A percentile compares a stretch with the other conserved stretches of the same genome.
phyloP scores from a whole-genome alignment of 2,329 filamentous ascomycete genomes.

The Aspergillus pseudotamarii region DNA sequence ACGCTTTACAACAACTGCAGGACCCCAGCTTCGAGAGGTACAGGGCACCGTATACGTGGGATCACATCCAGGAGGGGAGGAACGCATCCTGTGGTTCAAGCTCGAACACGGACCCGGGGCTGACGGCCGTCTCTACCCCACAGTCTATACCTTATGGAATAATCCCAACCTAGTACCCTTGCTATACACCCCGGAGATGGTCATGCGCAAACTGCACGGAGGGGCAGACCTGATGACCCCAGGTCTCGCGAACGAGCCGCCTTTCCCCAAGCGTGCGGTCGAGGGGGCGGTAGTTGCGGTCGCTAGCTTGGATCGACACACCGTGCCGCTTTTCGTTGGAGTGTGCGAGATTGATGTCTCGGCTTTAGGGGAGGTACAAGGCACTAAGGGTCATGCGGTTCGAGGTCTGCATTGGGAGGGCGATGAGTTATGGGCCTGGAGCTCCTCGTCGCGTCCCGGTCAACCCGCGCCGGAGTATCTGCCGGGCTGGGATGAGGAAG shows the following conservation, averaged over 20 bases:
- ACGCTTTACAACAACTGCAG: constrained; percentile 66
- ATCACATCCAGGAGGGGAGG: constrained; percentile 58
- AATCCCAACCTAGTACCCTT: constrained; percentile 64
- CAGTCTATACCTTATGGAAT: constrained; percentile 69
- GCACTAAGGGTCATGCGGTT: constrained; percentile 66
- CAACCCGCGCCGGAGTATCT: constrained; percentile 56
- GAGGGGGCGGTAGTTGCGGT: constrained; percentile 66
- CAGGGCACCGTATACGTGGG: constrained; percentile 68
- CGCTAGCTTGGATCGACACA: constrained; percentile 60
- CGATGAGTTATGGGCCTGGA: constrained; percentile 71
- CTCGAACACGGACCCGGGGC: constrained; percentile 55
- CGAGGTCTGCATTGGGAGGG: constrained; percentile 68
- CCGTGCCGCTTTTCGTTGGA: constrained; percentile 65
- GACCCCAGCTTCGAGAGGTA: constrained; percentile 62
- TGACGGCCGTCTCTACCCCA: constrained; percentile 47
- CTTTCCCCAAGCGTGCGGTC: constrained; percentile 62
- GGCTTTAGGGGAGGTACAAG: constrained; percentile 57
- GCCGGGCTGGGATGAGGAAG: constrained; percentile 53
- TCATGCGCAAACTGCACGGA: constrained; percentile 64
- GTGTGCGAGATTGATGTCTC: constrained; percentile 66
- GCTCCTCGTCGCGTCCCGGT: constrained; percentile 56
- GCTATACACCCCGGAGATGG: constrained; percentile 62
- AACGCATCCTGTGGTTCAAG: constrained; percentile 67
- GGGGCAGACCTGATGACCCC: constrained; percentile 72
- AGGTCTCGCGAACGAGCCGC: constrained; percentile 65